Evolutionary conservation across 306 rosid species (phyloP), one percentile per base, ranked within the genome.

Genomic region (Fagus sylvatica): DNA sequence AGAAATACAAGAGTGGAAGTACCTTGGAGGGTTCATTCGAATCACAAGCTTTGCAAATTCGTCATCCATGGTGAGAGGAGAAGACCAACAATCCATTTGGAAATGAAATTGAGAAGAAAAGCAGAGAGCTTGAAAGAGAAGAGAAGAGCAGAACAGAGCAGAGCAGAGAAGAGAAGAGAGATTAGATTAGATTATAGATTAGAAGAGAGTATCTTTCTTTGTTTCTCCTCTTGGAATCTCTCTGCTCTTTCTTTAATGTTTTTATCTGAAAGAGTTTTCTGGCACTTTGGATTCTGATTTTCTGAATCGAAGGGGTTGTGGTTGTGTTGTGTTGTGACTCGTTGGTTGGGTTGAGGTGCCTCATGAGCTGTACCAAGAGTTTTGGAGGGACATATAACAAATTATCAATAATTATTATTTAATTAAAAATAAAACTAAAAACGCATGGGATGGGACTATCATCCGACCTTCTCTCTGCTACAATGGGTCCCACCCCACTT

Each of bases 11-110:
- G 59, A 11, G 19, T 15, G 61, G 37, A 80, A 42, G 39, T 48
- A 93, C 99, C 93, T 95, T 40, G 99, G 99, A 17, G 99, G 98
- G 77, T 95, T 95, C 89, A 95, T 90, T 76, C 99, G 83, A 72
- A 87, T 79, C 66, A 91, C 87, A 17, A 95, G 98, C 87, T 95
- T 95, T 93, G 86, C 81, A 69, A 85, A 95, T 85, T 95, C 99
- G 66, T 91, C 92, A 32, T 84, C 93, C 36, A 82, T 69, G 15
- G 89, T 82, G 28, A 83, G 78, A 71, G 93, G 79, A 75, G 90
- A 79, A 48, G 89, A 83, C 97, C 97, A 93, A 81, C 81, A 91
- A 88, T 95, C 96, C 99, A 95, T 91, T 33, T 73, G 42, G 53
- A 7, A 53, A 30, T 12, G 46, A 73, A 43, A 61, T 10, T 42